These are phyloP conservation scores for Globisporangium camurandrum DNA, from an alignment of 352 stramenopile genomes.

Conservation along the genomic window DNA sequence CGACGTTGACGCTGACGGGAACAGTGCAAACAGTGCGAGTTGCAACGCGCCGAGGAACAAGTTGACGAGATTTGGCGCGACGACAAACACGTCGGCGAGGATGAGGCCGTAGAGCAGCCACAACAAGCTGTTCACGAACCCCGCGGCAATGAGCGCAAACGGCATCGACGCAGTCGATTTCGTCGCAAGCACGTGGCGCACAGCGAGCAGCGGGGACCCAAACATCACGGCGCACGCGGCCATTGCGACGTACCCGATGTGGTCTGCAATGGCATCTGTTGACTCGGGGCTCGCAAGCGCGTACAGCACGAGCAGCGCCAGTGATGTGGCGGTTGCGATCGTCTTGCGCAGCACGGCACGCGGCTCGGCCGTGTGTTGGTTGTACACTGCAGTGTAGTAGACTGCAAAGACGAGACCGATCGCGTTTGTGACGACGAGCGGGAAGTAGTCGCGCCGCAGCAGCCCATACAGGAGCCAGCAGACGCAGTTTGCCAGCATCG, in stretches of 20 bases:
- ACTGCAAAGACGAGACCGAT: conserved; percentile 31
- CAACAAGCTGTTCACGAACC: conserved; percentile 34
- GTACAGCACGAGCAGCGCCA: conserved; percentile 28
- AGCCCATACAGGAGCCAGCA: conserved; percentile 48
- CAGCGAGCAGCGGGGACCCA: conserved; percentile 40
- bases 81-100: conserved; percentile 41
- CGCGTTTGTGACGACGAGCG: conserved; percentile 40
- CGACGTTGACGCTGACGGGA: no score
- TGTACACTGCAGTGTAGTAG: conserved; percentile 47
- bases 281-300: conserved; percentile 23
- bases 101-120: conserved; percentile 54
- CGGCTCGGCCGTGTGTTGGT: conserved; percentile 10
- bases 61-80: conserved; percentile 54
- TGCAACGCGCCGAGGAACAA: conserved; percentile 46
- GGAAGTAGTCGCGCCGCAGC: conserved; percentile 41
- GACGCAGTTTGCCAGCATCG: conserved; percentile 59
- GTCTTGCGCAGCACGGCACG: conserved; percentile 20
- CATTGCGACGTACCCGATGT: conserved; percentile 51
- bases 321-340: conserved; percentile 11
- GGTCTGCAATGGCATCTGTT: conserved; percentile 19
- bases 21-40: conserved; percentile 36
- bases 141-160: conserved; percentile 40
- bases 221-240: conserved; percentile 54
- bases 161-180: conserved; percentile 34
- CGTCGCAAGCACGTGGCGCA: conserved; percentile 39